Percentiles rank a stretch among this genome's conserved stretches.
Evolutionary conservation across 129 eudicot genomes (phyloP).

Genomic region (Ambrosia trifida): DNA sequence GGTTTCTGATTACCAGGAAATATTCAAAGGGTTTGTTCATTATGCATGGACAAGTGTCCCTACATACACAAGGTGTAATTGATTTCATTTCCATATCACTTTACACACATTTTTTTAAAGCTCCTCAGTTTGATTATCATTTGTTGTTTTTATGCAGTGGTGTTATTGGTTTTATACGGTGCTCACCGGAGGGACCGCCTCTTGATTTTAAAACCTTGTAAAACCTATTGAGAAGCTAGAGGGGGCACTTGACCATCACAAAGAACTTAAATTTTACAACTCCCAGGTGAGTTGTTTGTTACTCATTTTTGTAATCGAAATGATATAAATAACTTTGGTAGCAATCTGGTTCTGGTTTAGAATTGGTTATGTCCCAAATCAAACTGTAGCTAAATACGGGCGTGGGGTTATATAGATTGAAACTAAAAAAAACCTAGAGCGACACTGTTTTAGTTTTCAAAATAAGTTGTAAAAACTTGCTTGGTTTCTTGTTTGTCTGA

Average conservation of each 20-base stretch:
- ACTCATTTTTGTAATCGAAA: neutral
- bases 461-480: neutral
- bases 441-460: neutral
- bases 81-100: neutral
- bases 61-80: conserved; percentile 82
- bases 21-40: conserved; percentile 81
- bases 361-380: too few species aligned
- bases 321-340: neutral
- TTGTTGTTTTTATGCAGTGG: conserved; percentile 58
- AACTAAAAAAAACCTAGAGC: neutral
- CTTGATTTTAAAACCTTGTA: conserved; percentile 78
- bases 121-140: neutral
- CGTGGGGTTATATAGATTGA: neutral
- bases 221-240: conserved; percentile 88
- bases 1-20: conserved; percentile 66
- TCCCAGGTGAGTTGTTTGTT: conserved; percentile 55
- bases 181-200: conserved; percentile 81
- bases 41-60: conserved; percentile 99
- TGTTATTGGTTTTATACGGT: conserved; percentile 75
- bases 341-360: too few species aligned
- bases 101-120: neutral
- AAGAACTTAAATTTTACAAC: conserved; percentile 82
- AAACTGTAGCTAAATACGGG: too few species aligned
- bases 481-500: neutral
- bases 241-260: conserved; percentile 61